phyloP scores from a whole-genome alignment of 805 yeast genomes.

The Metschnikowia sp. region DNA sequence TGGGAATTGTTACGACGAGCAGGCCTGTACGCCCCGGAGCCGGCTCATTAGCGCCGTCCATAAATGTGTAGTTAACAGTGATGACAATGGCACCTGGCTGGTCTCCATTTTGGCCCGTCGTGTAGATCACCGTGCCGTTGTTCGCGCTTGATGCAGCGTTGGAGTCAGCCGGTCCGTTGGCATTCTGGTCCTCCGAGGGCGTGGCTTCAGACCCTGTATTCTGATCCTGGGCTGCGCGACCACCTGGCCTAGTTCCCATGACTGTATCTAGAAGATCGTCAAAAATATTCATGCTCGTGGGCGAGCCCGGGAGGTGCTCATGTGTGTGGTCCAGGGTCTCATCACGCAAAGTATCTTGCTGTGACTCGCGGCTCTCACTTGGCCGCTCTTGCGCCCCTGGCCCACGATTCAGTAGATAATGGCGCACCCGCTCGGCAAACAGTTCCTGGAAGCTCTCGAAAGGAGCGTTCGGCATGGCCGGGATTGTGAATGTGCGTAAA shows the following conservation, averaged over 20 bases:
- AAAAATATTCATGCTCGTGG: constrained; percentile 4
- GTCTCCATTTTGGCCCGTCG: constrained; percentile 10
- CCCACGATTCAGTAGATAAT: background rate
- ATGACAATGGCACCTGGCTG: constrained; percentile 37
- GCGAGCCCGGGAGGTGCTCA: background rate
- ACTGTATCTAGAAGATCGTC: constrained; percentile 15
- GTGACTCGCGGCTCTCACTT: constrained; percentile 1
- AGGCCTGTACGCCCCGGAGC: constrained; percentile 49
- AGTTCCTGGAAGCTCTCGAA: background rate
- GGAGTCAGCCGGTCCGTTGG: background rate
- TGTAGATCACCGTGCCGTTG: constrained; percentile 5
- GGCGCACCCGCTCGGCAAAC: constrained; percentile 2
- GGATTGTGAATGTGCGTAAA: background rate
- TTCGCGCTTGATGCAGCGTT: too few species aligned
- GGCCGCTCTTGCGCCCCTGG: background rate
- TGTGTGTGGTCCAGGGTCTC: background rate
- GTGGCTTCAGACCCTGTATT: too few species aligned
- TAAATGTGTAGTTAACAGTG: constrained; percentile 43
- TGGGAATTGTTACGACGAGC: constrained; percentile 63
- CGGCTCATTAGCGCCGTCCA: constrained; percentile 40
- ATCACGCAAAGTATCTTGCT: constrained; percentile 1
- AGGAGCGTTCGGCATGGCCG: background rate
- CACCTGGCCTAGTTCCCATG: constrained; percentile 3
- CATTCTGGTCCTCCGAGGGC: background rate
- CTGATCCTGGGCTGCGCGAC: background rate